These are phyloP conservation scores for Calonectria henricotiae DNA, from an alignment of 2,329 filamentous ascomycete genomes.

Conservation along the genomic window DNA sequence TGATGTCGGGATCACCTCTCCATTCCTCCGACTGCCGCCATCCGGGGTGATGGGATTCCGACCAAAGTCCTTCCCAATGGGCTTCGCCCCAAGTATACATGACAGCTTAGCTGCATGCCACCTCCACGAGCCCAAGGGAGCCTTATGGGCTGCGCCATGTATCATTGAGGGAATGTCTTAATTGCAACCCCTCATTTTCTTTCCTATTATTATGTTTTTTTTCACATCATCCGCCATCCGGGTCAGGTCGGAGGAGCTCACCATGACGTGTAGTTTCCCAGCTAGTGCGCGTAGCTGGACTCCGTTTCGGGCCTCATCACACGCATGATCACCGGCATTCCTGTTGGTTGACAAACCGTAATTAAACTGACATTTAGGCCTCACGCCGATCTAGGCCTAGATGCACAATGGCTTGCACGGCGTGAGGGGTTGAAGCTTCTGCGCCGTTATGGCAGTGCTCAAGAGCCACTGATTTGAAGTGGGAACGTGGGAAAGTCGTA, in stretches of 20 bases:
- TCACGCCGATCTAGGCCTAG: conserved; percentile 41
- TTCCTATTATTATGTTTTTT: neutral
- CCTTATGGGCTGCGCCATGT: conserved; percentile 26
- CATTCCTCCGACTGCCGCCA: neutral
- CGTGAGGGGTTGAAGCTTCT: conserved; percentile 26
- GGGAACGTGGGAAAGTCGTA: conserved; percentile 14
- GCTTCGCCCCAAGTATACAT: conserved; percentile 13
- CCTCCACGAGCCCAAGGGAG: neutral
- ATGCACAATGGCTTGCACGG: conserved; percentile 11
- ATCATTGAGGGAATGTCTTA: conserved; percentile 26
- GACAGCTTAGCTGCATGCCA: neutral
- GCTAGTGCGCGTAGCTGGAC: conserved; percentile 12
- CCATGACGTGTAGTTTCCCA: conserved; percentile 22
- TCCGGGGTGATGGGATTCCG: conserved; percentile 18
- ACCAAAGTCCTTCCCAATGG: neutral
- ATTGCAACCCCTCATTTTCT: conserved; percentile 28
- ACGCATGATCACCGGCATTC: conserved; percentile 26
- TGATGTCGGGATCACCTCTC: neutral
- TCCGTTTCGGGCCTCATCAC: conserved; percentile 15
- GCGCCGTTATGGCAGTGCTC: conserved; percentile 5
- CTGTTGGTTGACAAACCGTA: conserved; percentile 24
- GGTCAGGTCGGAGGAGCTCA: conserved; percentile 12
- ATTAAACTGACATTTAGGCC: conserved; percentile 47
- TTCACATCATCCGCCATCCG: conserved; percentile 8
- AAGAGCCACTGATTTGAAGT: conserved; percentile 7